Conservation (phyloP, 257 asterid species). For the Capsicum pubescens region DNA sequence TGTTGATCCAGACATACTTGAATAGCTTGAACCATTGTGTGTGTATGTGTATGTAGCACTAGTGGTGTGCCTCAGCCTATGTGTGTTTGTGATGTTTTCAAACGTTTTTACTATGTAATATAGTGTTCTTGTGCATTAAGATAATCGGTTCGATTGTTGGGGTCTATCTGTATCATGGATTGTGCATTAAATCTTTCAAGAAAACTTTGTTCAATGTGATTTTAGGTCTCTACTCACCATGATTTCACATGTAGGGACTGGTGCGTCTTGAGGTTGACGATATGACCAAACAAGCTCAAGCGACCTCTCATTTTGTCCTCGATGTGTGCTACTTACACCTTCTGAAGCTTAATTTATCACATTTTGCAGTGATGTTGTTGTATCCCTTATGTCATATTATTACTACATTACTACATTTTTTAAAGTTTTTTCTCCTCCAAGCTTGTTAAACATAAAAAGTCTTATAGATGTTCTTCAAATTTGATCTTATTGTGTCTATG, state of each 20-base stretch:
- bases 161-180: too few species aligned
- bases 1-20: too few species aligned
- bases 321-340: background rate
- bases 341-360: background rate
- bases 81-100: too few species aligned
- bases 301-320: background rate
- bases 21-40: too few species aligned
- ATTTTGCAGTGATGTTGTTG: background rate
- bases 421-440: background rate
- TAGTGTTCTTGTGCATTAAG: too few species aligned
- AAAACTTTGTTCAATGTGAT: background rate
- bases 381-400: background rate
- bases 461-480: conserved; percentile 16
- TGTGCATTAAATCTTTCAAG: background rate
- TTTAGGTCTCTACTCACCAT: conserved; percentile 11
- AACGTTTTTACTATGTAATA: background rate
- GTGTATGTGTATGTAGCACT: too few species aligned
- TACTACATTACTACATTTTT: background rate
- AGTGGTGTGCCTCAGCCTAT: too few species aligned
- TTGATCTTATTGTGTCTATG: background rate
- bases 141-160: too few species aligned
- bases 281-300: background rate
- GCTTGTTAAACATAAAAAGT: background rate
- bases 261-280: background rate
- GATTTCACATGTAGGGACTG: background rate